These are phyloP conservation scores for Alternaria novae-zelandiae DNA, from an alignment of 2,329 filamentous ascomycete species.

Conservation along the genomic window DNA sequence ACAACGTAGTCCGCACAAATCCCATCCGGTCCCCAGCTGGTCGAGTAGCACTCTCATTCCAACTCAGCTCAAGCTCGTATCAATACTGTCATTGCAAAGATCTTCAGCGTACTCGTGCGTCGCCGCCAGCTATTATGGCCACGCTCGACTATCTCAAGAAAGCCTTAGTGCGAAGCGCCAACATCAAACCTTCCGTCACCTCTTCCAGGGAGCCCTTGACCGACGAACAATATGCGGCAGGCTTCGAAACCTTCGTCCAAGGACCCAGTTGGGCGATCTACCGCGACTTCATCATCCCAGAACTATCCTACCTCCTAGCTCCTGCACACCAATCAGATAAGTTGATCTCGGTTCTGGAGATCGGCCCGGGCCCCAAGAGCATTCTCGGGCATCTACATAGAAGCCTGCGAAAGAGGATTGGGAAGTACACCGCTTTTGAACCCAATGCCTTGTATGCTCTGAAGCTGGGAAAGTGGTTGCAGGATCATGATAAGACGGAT, in stretches of 20 bases:
- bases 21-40: not conserved
- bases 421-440: conserved; percentile 62
- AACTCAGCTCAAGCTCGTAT: not conserved
- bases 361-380: conserved; percentile 64
- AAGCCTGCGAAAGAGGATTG: conserved; percentile 52
- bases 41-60: not conserved
- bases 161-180: not conserved
- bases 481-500: not conserved
- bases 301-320: conserved; percentile 53
- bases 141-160: not conserved
- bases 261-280: conserved; percentile 52
- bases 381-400: conserved; percentile 59
- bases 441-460: conserved; percentile 57
- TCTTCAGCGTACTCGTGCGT: not conserved
- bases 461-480: conserved; percentile 54
- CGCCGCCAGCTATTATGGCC: not conserved
- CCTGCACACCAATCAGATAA: conserved; percentile 51
- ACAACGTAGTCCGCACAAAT: not conserved
- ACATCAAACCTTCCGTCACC: not conserved
- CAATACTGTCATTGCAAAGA: not conserved
- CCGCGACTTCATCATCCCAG: conserved; percentile 46
- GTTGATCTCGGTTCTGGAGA: conserved; percentile 62
- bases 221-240: conserved; percentile 20
- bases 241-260: conserved; percentile 54
- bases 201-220: not conserved